These are phyloP conservation scores for Pleurotus citrinopileatus DNA, from an alignment of 768 basidiomycete species.

Conservation along the genomic window DNA sequence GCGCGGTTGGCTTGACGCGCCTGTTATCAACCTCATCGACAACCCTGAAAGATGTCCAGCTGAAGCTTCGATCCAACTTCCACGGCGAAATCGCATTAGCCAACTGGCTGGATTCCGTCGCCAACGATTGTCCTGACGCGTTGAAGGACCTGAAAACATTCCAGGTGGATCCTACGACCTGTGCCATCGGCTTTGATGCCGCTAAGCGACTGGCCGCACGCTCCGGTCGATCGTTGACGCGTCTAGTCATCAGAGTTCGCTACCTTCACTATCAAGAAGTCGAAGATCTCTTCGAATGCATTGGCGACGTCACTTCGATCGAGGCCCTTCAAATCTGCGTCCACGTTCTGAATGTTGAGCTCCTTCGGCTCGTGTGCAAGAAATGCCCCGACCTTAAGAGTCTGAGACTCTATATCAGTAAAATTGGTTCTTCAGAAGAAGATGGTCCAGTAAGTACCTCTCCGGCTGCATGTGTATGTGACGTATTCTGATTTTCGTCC, in stretches of 20 bases:
- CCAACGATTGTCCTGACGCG: constrained; percentile 21
- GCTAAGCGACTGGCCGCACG: constrained; percentile 29
- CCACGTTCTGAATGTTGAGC: constrained; percentile 24
- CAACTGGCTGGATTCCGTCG: constrained; percentile 30
- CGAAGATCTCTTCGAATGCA: constrained; percentile 17
- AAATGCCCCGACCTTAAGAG: constrained; percentile 28
- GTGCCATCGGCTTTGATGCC: constrained; percentile 28
- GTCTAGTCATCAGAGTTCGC: constrained; percentile 36
- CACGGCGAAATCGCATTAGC: constrained; percentile 30
- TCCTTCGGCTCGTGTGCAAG: constrained; percentile 31
- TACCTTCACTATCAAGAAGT: constrained; percentile 34
- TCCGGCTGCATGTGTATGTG: no score
- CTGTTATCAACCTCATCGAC: constrained; percentile 27
- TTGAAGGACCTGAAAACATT: constrained; percentile 30
- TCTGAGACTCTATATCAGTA: constrained; percentile 29
- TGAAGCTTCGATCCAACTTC: constrained; percentile 37
- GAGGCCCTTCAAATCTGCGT: constrained; percentile 31
- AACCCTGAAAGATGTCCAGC: constrained; percentile 29
- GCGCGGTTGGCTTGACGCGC: constrained; percentile 33
- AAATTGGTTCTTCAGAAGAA: constrained; percentile 10
- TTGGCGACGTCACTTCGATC: constrained; percentile 19
- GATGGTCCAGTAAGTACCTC: constrained; percentile 11
- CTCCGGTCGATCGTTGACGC: constrained; percentile 28
- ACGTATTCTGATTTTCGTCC: no score
- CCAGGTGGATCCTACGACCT: constrained; percentile 40